Percentiles rank a stretch among this genome's conserved stretches.
Conservation (phyloP, 176 grass and related monocot genomes). For the Musa beccarii region DNA sequence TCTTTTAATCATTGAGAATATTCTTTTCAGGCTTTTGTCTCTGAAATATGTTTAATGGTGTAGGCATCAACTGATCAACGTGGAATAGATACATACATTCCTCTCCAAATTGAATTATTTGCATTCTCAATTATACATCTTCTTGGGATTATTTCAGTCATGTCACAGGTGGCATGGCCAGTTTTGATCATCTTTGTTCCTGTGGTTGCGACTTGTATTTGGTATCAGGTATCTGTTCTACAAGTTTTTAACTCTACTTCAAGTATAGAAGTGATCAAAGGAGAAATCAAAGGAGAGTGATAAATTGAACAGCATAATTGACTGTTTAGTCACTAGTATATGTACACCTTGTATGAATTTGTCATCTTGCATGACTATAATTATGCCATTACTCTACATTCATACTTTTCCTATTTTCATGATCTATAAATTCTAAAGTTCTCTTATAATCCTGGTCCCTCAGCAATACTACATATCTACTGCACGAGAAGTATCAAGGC, state of each 20-base stretch:
- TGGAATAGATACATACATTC: constrained; percentile 1
- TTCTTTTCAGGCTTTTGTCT: neutral
- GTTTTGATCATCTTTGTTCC: constrained; percentile 3
- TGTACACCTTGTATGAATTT: too few species aligned
- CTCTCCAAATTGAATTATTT: neutral
- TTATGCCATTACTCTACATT: neutral
- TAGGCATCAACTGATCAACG: neutral
- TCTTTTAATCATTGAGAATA: neutral
- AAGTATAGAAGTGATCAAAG: too few species aligned
- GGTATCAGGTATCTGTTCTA: constrained; percentile 10
- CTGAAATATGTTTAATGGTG: neutral
- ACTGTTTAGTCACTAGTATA: too few species aligned
- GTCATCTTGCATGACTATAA: too few species aligned
- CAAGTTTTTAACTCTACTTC: neutral
- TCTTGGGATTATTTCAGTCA: neutral
- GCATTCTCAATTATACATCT: neutral
- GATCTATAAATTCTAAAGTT: neutral
- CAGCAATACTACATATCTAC: constrained; percentile 37
- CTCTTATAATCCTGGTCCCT: neutral
- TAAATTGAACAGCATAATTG: too few species aligned
- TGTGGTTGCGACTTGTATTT: neutral
- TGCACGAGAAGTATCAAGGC: constrained; percentile 34
- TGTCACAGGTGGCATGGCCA: constrained; percentile 12
- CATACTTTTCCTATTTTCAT: neutral
- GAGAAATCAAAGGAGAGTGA: too few species aligned